Conservation (phyloP, 345 rosid genomes). For the Camelina neglecta region DNA sequence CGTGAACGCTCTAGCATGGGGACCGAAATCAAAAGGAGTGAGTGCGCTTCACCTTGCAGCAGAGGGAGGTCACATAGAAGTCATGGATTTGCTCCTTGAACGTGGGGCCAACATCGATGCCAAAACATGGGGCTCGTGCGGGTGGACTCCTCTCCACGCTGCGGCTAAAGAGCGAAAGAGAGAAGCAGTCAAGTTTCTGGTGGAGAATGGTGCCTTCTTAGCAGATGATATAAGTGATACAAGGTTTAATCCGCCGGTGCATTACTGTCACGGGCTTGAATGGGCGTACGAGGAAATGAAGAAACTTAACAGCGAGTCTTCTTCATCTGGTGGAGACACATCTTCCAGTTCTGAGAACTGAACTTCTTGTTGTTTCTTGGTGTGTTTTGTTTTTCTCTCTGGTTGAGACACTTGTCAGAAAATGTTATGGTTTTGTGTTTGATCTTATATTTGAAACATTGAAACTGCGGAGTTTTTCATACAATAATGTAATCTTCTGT, state of each 20-base stretch:
- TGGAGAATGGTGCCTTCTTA: slow-evolving; percentile 90
- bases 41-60: slow-evolving; percentile 98
- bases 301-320: slow-evolving; percentile 50
- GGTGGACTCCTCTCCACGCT: slow-evolving; percentile 96
- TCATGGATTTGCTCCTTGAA: slow-evolving; percentile 91
- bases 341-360: slow-evolving; percentile 64
- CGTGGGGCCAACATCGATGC: slow-evolving; percentile 97
- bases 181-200: slow-evolving; percentile 81
- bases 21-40: slow-evolving; percentile 87
- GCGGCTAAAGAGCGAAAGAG: slow-evolving; percentile 90
- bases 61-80: slow-evolving; percentile 87
- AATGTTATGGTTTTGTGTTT: slow-evolving; percentile 24
- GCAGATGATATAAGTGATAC: slow-evolving; percentile 83
- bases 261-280: slow-evolving; percentile 94
- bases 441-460: slow-evolving; percentile 7
- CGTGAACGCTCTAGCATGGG: slow-evolving; percentile 85
- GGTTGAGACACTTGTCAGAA: neutral
- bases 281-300: slow-evolving; percentile 95
- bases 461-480: neutral
- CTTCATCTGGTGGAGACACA: slow-evolving; percentile 52
- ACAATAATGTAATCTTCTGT: neutral
- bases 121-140: slow-evolving; percentile 91
- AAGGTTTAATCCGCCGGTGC: slow-evolving; percentile 94
- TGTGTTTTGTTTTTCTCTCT: slow-evolving; percentile 7
- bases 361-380: slow-evolving; percentile 17